These are phyloP conservation scores for Macroventuria anomochaeta DNA, from an alignment of 2,329 filamentous ascomycete species.

Conservation along the genomic window DNA sequence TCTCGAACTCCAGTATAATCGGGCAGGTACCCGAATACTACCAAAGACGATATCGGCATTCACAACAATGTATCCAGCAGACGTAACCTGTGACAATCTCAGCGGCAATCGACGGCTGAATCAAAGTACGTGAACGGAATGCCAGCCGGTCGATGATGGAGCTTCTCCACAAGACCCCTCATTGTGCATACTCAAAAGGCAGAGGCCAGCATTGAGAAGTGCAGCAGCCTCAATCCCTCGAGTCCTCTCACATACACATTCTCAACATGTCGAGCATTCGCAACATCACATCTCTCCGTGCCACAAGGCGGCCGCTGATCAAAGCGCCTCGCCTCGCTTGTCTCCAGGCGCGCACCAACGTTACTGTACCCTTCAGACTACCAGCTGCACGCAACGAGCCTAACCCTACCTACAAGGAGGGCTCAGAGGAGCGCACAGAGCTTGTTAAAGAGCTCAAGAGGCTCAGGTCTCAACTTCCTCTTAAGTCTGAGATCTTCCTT, in stretches of 20 bases:
- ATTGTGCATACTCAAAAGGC: conserved; percentile 20
- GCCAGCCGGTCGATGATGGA: conserved; percentile 10
- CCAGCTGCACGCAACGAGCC: conserved; percentile 40
- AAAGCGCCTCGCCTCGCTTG: conserved; percentile 17
- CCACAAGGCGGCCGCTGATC: conserved; percentile 20
- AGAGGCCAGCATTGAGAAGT: conserved; percentile 9
- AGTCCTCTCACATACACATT: conserved; percentile 3
- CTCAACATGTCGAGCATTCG: conserved; percentile 26
- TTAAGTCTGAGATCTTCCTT: conserved; percentile 35
- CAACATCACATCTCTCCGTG: conserved; percentile 22
- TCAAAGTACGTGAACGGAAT: conserved; percentile 13
- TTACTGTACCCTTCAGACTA: conserved; percentile 38
- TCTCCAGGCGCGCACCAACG: conserved; percentile 33
- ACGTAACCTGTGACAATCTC: conserved; percentile 7
- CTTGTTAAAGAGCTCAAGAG: conserved; percentile 34
- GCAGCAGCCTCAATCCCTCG: conserved; percentile 5
- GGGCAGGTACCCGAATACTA: conserved; percentile 8
- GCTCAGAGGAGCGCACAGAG: conserved; percentile 35
- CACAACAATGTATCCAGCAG: neutral
- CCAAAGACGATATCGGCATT: conserved; percentile 9
- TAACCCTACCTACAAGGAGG: conserved; percentile 38
- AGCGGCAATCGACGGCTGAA: conserved; percentile 23
- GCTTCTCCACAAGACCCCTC: conserved; percentile 19
- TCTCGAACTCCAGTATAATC: neutral
- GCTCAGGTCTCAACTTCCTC: conserved; percentile 35